Conservation (phyloP, 2,329 filamentous ascomycete species). For the Colletotrichum lindemuthianum region DNA sequence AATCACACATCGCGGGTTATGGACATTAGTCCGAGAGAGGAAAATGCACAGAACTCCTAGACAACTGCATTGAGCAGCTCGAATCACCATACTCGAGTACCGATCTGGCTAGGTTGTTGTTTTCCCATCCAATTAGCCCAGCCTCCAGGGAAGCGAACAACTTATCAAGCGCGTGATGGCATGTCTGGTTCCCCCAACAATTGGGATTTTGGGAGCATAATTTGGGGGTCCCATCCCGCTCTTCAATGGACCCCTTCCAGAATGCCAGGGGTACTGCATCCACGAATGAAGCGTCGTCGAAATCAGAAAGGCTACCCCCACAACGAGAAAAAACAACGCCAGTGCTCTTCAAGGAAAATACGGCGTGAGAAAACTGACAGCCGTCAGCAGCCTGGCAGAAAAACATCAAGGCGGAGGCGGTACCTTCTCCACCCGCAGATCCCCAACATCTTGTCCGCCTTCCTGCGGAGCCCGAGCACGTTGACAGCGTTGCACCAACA, state of each 20-base stretch:
- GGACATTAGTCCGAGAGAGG: no score
- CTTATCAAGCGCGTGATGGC: conserved; percentile 6
- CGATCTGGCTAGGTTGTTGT: conserved; percentile 12
- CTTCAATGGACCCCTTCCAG: conserved; percentile 33
- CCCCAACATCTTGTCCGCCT: conserved; percentile 56
- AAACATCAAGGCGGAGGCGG: conserved; percentile 30
- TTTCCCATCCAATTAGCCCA: neutral
- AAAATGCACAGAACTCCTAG: no score
- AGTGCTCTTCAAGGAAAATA: neutral
- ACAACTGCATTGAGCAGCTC: no score
- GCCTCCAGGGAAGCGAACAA: neutral
- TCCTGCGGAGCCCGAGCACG: conserved; percentile 26
- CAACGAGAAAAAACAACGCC: conserved; percentile 5
- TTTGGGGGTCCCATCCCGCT: conserved; percentile 21
- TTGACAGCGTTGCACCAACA: neutral
- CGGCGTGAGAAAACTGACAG: no score
- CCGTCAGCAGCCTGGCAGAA: conserved; percentile 2
- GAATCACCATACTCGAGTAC: neutral
- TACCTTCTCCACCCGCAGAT: conserved; percentile 48
- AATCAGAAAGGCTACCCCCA: conserved; percentile 25
- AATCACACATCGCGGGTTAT: no score
- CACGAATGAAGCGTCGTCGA: conserved; percentile 13
- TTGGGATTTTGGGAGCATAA: conserved; percentile 28
- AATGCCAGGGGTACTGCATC: conserved; percentile 27
- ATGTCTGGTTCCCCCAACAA: conserved; percentile 33